Base-by-base conservation (phyloP, 352 stramenopile species). In the Albugo laibachii region DNA sequence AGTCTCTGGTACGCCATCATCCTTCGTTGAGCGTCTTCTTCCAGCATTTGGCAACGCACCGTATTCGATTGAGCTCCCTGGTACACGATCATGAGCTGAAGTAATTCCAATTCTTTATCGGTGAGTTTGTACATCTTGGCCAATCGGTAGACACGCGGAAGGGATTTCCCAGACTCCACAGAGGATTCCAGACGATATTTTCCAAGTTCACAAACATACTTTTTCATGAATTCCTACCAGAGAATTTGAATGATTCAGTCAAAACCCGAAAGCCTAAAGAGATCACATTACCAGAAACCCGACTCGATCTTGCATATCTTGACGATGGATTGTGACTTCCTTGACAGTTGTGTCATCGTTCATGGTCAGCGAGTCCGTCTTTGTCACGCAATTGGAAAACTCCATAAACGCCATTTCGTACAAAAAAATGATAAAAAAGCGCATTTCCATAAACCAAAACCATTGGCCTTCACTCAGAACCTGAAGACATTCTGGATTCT, bases 371-470 rank as follows among this genome's bases (percentile, higher is more conserved):
- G 65, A 69, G 52, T 89, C 76, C 1, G 76, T 73, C 49, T 86
- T 85, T 21, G 76, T 89, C 20, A 83, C 71, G 37, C 69, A 85
- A 58, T 85, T 57, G 10, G 70, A 80, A 49, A 89, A 84, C 62
- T 89, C 76, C 63, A 86, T 80, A 44, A 86, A 86, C 31, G 76
- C 71, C 59, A 89, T 72, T 53, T 89, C 73, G 53, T 85, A 81
- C 20, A 89, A 60, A 47, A 89, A 89, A 18, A 80, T 54, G 35
- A 86, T 65, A 52, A 86, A 58, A 55, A 76, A 86, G 27, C 75
- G 68, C 73, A 86, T 69, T 58, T 89, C 76, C 1, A 63, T 55
- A 54, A 83, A 82, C 76, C 76, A 89, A 41, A 89, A 89, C 76
- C 76, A 89, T 47, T 69, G 59, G 19, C 62, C 56, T 49, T 89